These are phyloP conservation scores for Globisporangium paroecandrum DNA, from an alignment of 352 stramenopile species.

Conservation along the genomic window DNA sequence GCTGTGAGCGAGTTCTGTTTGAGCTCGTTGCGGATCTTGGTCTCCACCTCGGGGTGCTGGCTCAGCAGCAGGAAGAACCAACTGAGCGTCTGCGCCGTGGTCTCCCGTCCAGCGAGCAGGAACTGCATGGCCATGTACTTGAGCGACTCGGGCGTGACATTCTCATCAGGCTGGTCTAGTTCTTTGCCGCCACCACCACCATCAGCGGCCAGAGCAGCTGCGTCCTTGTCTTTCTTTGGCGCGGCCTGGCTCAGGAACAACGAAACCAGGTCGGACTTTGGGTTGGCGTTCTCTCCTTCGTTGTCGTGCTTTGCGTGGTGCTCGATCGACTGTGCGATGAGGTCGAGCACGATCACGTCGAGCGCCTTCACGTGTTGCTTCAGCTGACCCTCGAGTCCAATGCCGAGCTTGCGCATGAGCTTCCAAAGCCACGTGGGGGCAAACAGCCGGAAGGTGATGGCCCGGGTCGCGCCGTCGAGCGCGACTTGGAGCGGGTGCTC, in stretches of 20 bases:
- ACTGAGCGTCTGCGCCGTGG: constrained; percentile 48
- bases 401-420: constrained; percentile 19
- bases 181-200: neutral
- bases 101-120: constrained; percentile 45
- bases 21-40: constrained; percentile 36
- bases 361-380: constrained; percentile 21
- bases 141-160: constrained; percentile 19
- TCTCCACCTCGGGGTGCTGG: constrained; percentile 37
- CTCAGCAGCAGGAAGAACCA: constrained; percentile 59
- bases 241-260: constrained; percentile 31
- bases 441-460: constrained; percentile 20
- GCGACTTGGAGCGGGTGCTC: constrained; percentile 28
- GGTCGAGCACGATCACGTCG: constrained; percentile 22
- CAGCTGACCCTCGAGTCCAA: constrained; percentile 25
- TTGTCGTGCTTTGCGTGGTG: neutral
- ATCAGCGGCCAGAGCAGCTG: too few relatives aligned
- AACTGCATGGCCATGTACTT: constrained; percentile 45
- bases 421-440: constrained; percentile 36
- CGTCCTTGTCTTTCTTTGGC: neutral
- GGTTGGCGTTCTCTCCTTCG: neutral
- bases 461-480: constrained; percentile 19
- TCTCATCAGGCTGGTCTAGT: constrained; percentile 6
- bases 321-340: constrained; percentile 26
- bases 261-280: constrained; percentile 29
- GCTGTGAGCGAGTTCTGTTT: neutral